Base-by-base conservation (phyloP, 1,284 basidiomycete genomes). In the Rhodotorula sp. region DNA sequence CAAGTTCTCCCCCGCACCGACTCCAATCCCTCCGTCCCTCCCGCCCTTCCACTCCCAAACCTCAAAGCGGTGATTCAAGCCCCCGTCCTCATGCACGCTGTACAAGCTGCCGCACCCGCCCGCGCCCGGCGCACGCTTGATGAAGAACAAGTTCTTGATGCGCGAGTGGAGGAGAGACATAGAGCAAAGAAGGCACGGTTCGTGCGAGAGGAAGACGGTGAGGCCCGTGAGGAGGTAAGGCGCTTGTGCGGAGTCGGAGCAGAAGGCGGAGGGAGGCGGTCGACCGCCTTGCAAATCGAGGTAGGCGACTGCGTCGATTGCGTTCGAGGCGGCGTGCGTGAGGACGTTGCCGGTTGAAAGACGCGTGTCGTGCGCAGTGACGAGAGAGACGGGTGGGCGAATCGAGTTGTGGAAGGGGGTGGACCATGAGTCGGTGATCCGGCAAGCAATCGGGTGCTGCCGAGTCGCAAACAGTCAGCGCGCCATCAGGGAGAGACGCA, bases 161-260 rank as follows among this genome's bases (percentile, higher is more conserved):
- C 94, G 86, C 3, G 90, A 92, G 80, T 97, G 94, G 13, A 94
- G 81, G 26, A 97, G 81, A 3, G 92, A 91, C 94, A 97, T 97
- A 73, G 87, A 86, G 79, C 94, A 97, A 90, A 96, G 92, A 67
- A 96, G 85, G 76, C 94, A 97, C 4, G 94, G 94, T 76, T 97
- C 94, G 80, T 97, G 94, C 4, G 91, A 91, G 60, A 87, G 86
- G 82, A 96, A 96, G 30, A 96, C 82, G 2, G 87, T 87, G 34
- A 88, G 84, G 0, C 87, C 86, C 0, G 92, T 96, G 50, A 96
- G 84, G 44, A 96, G 87, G 80, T 96, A 97, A 78, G 77, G 76
- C 31, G 67, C 63, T 44, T 62, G 44, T 30, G 65, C 62, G 0
- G 69, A 54, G 26, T 64, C 62, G 28, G 76, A 69, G 62, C 80